Evolutionary conservation across 768 basidiomycete genomes (phyloP).

Genomic region (Amanita rubescens): DNA sequence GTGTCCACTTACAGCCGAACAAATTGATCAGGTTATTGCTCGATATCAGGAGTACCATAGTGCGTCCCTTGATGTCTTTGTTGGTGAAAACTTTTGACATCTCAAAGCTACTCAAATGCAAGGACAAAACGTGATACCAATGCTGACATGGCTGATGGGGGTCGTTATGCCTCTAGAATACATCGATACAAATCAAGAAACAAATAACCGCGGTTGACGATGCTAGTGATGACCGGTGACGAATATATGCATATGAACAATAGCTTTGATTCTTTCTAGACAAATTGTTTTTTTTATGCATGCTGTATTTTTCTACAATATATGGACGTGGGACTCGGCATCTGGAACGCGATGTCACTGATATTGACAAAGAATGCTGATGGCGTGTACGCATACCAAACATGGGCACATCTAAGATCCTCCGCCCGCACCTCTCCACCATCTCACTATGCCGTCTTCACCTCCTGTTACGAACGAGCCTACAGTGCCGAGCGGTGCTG

Average conservation of each 20-base stretch:
- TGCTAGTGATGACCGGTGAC: no score
- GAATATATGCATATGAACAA: no score
- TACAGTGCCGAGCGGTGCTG: slow-evolving; percentile 43
- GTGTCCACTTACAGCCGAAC: slow-evolving; percentile 29
- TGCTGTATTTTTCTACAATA: no score
- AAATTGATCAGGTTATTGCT: slow-evolving; percentile 31
- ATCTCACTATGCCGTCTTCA: slow-evolving; percentile 65
- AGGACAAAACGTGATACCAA: slow-evolving; percentile 23
- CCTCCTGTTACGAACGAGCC: slow-evolving; percentile 71
- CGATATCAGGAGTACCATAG: slow-evolving; percentile 31
- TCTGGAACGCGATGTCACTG: background rate
- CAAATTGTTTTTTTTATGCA: no score
- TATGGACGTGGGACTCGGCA: no score
- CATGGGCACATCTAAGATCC: slow-evolving; percentile 4
- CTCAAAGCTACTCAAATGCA: slow-evolving; percentile 21
- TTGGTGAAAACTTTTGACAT: background rate
- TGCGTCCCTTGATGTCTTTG: slow-evolving; percentile 12
- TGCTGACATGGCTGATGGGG: slow-evolving; percentile 35
- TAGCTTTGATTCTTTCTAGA: no score
- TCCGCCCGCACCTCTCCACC: slow-evolving; percentile 70
- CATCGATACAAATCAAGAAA: slow-evolving; percentile 3
- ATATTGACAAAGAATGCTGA: background rate
- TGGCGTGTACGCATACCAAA: background rate
- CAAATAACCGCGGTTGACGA: background rate
- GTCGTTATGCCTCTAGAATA: slow-evolving; percentile 36